Evolutionary conservation across 345 rosid genomes (phyloP).

Genomic region (Rubroshorea leprosula): DNA sequence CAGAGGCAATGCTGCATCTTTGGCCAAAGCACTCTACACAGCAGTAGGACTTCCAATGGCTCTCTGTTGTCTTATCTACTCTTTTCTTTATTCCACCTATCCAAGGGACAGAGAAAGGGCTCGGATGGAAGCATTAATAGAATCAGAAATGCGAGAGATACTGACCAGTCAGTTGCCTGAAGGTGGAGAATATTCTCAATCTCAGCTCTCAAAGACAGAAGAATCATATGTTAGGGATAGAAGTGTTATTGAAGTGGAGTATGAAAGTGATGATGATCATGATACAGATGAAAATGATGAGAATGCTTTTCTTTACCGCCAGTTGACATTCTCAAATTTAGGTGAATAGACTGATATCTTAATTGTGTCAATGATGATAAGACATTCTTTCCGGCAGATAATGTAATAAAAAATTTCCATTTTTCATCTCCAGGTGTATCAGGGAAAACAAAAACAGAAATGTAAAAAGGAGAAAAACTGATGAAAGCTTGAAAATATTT

Average conservation of each 20-base stretch:
- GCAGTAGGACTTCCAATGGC: constrained; percentile 82
- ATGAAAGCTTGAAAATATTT: too few relatives aligned
- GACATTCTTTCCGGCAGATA: too few relatives aligned
- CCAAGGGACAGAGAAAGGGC: constrained; percentile 78
- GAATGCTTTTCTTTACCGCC: constrained; percentile 22
- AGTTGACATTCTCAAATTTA: background rate
- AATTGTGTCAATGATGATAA: too few relatives aligned
- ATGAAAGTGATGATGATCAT: constrained; percentile 19
- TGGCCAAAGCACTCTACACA: constrained; percentile 74
- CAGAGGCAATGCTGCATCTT: constrained; percentile 65
- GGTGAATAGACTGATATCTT: background rate
- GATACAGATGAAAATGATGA: constrained; percentile 32
- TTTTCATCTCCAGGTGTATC: too few relatives aligned
- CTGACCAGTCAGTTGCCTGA: constrained; percentile 2
- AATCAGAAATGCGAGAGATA: constrained; percentile 64
- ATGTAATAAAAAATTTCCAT: too few relatives aligned
- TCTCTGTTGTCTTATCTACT: constrained; percentile 70
- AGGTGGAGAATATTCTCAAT: background rate
- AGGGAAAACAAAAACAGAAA: too few relatives aligned
- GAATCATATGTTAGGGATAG: constrained; percentile 7
- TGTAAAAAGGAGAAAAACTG: too few relatives aligned
- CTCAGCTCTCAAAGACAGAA: background rate
- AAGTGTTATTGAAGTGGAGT: constrained; percentile 20
- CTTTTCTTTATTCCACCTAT: constrained; percentile 66
- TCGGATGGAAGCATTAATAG: constrained; percentile 68